Evolutionary conservation across 2,329 filamentous ascomycete genomes (phyloP), one percentile per base, ranked within the genome.

Genomic region (Colletotrichum simmondsii): DNA sequence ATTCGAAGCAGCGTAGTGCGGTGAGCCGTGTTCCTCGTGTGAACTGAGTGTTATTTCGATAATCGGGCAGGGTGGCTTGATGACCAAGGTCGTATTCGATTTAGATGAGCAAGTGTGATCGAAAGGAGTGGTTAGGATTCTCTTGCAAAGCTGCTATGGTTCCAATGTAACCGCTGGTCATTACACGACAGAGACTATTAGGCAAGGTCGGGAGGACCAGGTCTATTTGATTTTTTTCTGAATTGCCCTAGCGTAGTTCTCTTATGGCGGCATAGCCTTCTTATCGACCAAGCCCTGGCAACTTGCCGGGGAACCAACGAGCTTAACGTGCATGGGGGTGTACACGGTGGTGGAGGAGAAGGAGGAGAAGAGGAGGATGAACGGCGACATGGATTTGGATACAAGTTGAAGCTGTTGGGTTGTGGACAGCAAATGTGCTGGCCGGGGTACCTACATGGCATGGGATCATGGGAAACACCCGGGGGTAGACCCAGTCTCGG

Each of bases 201-300:
- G 68, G 58, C 67, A 71, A 71, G 56, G 61, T 66, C 60, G 62
- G 71, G 71, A 71, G 68, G 67, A 71, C 67, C 71, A 66, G 66
- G 67, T 59, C 60, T 73, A 71, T 73, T 73, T 73, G 71, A 73
- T 73, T 73, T 71, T 69, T 72, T 70, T 73, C 58, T 56, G 22
- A 64, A 59, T 59, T 54, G 70, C 70, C 65, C 70, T 69, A 72
- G 70, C 70, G 65, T 71, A 65, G 66, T 66, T 62, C 49, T 73
- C 67, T 67, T 61, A 73, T 66, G 71, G 66, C 67, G 70, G 70
- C 70, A 72, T 69, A 73, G 71, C 71, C 67, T 71, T 73, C 71
- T 71, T 73, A 71, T 73, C 61, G 54, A 71, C 71, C 61, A 46
- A 71, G 52, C 67, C 70, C 71, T 58, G 56, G 71, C 67, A 71